Base-by-base conservation (phyloP, 1,284 basidiomycete genomes). In the Vanrija sp. region DNA sequence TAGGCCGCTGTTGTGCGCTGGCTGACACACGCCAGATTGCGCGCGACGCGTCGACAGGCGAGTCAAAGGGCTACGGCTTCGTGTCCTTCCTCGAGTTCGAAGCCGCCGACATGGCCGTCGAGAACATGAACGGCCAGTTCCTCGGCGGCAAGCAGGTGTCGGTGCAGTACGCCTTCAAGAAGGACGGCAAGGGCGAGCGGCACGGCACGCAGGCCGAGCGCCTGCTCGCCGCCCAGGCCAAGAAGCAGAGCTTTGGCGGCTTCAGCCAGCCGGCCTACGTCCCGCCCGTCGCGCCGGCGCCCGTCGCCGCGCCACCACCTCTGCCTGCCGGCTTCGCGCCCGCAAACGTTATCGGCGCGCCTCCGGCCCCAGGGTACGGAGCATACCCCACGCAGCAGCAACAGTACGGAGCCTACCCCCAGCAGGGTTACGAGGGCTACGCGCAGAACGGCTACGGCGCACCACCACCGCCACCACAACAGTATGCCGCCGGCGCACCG, bases 151-250 rank as follows among this genome's bases (percentile, higher is more conserved):
- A 96, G 77, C 88, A 93, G 56, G 90, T 98, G 71, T 87, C 87
- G 16, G 93, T 97, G 15, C 91, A 95, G 74, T 98, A 96, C 73
- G 95, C 95, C 5, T 95, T 97, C 83, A 98, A 98, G 78, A 98
- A 98, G 80, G 96, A 98, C 68, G 91, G 91, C 53, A 97, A 98
- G 75, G 93, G 94, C 58, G 95, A 98, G 76, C 84, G 94, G 16
- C 96, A 98, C 69, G 96, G 95, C 38, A 96, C 94, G 5, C 82
- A 89, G 19, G 94, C 96, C 3, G 95, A 98, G 78, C 86, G 95
- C 58, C 83, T 98, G 45, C 84, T 98, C 62, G 93, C 95, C 2
- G 86, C 91, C 2, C 93, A 98, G 76, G 95, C 96, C 40, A 85
- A 92, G 66, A 76, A 74, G 63, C 64, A 69, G 52, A 58, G 66